Evolutionary conservation across 805 yeast genomes (phyloP), one percentile per base, ranked within the genome.

Genomic region (Naumovozyma dairenensis): DNA sequence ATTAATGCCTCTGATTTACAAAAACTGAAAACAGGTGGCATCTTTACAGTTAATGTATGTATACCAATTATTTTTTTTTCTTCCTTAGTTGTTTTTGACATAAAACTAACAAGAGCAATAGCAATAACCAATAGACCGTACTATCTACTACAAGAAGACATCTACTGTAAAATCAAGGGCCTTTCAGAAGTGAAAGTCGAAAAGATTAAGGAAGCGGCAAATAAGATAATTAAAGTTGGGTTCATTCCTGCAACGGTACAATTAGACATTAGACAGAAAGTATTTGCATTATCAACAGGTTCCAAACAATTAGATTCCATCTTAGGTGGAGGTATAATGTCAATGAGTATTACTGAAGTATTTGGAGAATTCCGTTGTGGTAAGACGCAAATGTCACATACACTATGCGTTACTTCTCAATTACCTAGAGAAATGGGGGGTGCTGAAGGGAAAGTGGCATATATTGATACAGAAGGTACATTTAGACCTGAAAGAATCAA

Each of bases 311-410:
- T 80, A 32, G 85, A 80, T 49, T 67, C 74, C 4, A 63, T 78
- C 16, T 59, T 80, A 9, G 86, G 86, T 9, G 89, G 86, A 6
- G 87, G 89, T 0, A 63, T 80, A 27, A 77, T 75, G 62, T 76
- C 87, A 0, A 83, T 82, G 65, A 72, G 82, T 21, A 74, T 80
- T 34, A 78, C 86, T 0, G 89, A 80, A 52, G 84, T 78, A 0
- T 80, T 77, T 59, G 89, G 89, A 1, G 89, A 80, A 46, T 80
- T 77, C 45, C 63, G 89, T 50, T 80, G 87, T 36, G 89, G 89
- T 26, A 80, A 80, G 49, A 79, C 87, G n/a, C 89, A 80, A 53
- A 57, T 80, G 52, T 77, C 87, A 16, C 89, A 80, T 51, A 80
- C 89, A 0, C 62, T 80, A 36, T 80, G 87, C 34, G 85, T 80